phyloP scores from a whole-genome alignment of 495 filamentous ascomycete genomes.

The Penicillium roqueforti region DNA sequence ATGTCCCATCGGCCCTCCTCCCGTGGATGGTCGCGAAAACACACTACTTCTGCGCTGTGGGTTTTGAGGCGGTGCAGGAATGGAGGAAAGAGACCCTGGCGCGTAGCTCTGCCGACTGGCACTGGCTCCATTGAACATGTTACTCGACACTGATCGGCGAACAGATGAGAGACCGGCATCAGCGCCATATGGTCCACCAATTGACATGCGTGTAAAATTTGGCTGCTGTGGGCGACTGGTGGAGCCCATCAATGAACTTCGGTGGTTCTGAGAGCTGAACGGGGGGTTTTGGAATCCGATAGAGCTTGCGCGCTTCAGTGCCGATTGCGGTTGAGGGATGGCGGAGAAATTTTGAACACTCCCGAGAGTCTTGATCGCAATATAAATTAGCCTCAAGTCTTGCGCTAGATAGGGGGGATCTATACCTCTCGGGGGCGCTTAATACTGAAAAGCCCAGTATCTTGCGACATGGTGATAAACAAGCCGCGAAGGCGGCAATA shows the following conservation, averaged over 20 bases:
- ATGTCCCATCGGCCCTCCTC: slow-evolving; percentile 54
- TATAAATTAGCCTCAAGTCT: slow-evolving; percentile 14
- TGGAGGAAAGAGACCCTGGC: slow-evolving; percentile 53
- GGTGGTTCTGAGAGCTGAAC: slow-evolving; percentile 65
- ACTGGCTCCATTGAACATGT: slow-evolving; percentile 58
- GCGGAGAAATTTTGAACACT: slow-evolving; percentile 70
- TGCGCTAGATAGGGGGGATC: slow-evolving; percentile 5
- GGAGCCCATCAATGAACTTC: slow-evolving; percentile 82
- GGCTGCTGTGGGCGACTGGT: slow-evolving; percentile 82
- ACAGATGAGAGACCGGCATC: slow-evolving; percentile 79
- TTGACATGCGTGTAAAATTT: slow-evolving; percentile 78
- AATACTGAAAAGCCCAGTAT: slow-evolving; percentile 69
- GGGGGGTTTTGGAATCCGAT: slow-evolving; percentile 61
- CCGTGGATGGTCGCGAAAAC: slow-evolving; percentile 65
- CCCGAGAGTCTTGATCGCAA: slow-evolving; percentile 62
- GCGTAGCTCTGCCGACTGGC: slow-evolving; percentile 67
- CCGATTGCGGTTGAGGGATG: slow-evolving; percentile 90
- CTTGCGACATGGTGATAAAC: slow-evolving; percentile 63
- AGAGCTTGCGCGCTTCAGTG: slow-evolving; percentile 90
- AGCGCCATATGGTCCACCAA: slow-evolving; percentile 63
- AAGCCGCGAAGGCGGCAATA: slow-evolving; percentile 34
- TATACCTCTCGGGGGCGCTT: slow-evolving; percentile 67
- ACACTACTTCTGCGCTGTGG: slow-evolving; percentile 79
- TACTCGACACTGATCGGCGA: slow-evolving; percentile 75
- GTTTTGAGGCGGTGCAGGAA: slow-evolving; percentile 35